These are phyloP conservation scores for Athelia psychrophila DNA, from an alignment of 1,284 basidiomycete genomes.

Conservation along the genomic window DNA sequence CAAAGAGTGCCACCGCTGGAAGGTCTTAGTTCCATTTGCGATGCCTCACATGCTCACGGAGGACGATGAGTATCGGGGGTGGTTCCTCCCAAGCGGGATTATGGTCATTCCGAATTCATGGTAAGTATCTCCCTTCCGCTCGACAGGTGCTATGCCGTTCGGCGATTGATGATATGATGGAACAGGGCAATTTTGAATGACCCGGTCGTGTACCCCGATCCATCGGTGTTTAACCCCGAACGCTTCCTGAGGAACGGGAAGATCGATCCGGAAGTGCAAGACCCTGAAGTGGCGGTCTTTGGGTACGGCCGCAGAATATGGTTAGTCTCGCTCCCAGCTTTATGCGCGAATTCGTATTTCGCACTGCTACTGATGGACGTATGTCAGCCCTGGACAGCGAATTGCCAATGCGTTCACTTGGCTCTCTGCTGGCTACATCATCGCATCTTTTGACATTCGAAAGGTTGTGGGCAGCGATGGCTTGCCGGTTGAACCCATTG, in stretches of 20 bases:
- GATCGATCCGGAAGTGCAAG: slow-evolving; percentile 9
- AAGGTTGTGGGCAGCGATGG: too few relatives aligned
- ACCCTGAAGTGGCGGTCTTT: slow-evolving; percentile 11
- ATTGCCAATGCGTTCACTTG: too few relatives aligned
- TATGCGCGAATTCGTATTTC: too few relatives aligned
- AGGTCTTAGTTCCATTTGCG: slow-evolving; percentile 6
- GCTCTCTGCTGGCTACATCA: too few relatives aligned
- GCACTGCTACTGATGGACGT: too few relatives aligned
- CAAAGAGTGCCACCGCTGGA: slow-evolving; percentile 20
- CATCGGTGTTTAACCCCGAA: slow-evolving; percentile 12
- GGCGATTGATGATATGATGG: too few relatives aligned
- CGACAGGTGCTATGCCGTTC: too few relatives aligned
- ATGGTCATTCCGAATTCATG: slow-evolving; percentile 7
- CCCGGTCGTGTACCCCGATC: slow-evolving; percentile 8
- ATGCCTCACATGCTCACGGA: slow-evolving; percentile 16
- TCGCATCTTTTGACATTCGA: too few relatives aligned
- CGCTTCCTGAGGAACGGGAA: slow-evolving; percentile 10
- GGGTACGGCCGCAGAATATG: slow-evolving; percentile 17
- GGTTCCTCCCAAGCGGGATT: slow-evolving; percentile 20
- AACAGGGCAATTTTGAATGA: slow-evolving; percentile 9
- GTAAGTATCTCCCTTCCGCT: slow-evolving; percentile 4
- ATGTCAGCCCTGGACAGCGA: too few relatives aligned
- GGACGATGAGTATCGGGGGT: slow-evolving; percentile 25
- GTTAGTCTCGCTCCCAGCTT: too few relatives aligned
- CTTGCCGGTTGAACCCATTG: too few relatives aligned